A percentile compares a stretch with the other conserved stretches of the same genome.
Conservation (phyloP, 768 basidiomycete genomes). For the Boletus barrowsii region DNA sequence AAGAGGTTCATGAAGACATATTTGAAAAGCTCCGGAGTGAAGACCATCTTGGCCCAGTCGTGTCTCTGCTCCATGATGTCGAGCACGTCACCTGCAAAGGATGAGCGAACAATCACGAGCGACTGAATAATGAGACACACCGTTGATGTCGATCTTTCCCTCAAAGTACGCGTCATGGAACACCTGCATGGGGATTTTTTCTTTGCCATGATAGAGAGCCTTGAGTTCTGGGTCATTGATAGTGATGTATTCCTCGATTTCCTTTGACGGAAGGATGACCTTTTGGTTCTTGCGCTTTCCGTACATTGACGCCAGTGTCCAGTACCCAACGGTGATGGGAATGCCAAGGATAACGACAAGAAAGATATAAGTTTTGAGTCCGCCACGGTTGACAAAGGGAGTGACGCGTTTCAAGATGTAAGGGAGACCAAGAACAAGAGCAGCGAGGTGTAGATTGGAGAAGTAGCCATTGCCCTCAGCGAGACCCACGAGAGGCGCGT, state of each 20-base stretch:
- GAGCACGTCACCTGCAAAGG: constrained; percentile 75
- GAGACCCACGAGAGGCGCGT: constrained; percentile 77
- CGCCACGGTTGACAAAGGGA: constrained; percentile 80
- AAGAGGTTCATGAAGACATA: constrained; percentile 85
- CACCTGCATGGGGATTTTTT: constrained; percentile 96
- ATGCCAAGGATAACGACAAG: constrained; percentile 69
- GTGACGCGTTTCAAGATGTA: constrained; percentile 79
- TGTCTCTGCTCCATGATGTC: constrained; percentile 93
- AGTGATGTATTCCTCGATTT: constrained; percentile 87
- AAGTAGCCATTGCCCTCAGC: constrained; percentile 86
- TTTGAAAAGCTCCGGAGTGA: constrained; percentile 90
- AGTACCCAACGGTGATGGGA: constrained; percentile 83
- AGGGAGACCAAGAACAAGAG: constrained; percentile 73
- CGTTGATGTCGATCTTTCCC: constrained; percentile 94
- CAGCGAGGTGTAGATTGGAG: constrained; percentile 76
- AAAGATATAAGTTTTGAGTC: constrained; percentile 84
- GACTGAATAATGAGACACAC: constrained; percentile 37
- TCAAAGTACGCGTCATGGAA: constrained; percentile 99
- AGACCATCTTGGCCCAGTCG: constrained; percentile 91
- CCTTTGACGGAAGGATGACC: constrained; percentile 77
- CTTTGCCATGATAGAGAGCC: constrained; percentile 73
- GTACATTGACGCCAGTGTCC: constrained; percentile 82
- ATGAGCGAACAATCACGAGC: background rate
- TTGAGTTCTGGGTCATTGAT: constrained; percentile 84
- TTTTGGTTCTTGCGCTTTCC: constrained; percentile 83